A percentile compares a stretch with the other conserved stretches of the same genome.
These are phyloP conservation scores for Pelargonium cotyledonis DNA, from an alignment of 441 rosid genomes.

Conservation along the genomic window DNA sequence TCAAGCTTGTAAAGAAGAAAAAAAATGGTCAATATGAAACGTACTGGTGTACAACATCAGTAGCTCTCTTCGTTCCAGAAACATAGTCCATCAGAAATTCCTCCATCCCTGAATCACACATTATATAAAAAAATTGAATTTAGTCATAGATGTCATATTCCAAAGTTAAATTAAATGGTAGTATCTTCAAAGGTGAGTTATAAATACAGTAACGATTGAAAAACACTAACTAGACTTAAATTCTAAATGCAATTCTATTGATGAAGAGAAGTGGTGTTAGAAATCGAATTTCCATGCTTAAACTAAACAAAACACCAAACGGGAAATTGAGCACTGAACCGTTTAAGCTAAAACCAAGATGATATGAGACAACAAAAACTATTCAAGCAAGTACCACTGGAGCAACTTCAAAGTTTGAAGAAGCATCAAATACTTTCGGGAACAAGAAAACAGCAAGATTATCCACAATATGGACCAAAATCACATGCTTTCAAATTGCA, in stretches of 20 bases:
- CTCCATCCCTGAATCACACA: conserved; percentile 47
- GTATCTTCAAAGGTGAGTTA: neutral
- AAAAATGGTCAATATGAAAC: conserved; percentile 19
- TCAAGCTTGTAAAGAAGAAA: neutral
- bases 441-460: neutral
- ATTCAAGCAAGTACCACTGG: neutral
- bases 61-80: conserved; percentile 73
- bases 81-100: conserved; percentile 64
- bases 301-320: neutral
- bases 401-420: neutral
- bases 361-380: neutral
- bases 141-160: neutral
- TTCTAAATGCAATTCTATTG: neutral
- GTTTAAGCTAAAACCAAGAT: neutral
- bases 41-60: conserved; percentile 90
- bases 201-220: neutral
- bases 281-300: neutral
- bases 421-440: neutral
- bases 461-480: neutral
- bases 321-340: neutral
- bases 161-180: neutral
- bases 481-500: neutral
- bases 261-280: neutral
- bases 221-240: neutral
- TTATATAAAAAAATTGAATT: neutral